phyloP scores from a whole-genome alignment of 208 protist species.

The Angomonas desouzai region DNA sequence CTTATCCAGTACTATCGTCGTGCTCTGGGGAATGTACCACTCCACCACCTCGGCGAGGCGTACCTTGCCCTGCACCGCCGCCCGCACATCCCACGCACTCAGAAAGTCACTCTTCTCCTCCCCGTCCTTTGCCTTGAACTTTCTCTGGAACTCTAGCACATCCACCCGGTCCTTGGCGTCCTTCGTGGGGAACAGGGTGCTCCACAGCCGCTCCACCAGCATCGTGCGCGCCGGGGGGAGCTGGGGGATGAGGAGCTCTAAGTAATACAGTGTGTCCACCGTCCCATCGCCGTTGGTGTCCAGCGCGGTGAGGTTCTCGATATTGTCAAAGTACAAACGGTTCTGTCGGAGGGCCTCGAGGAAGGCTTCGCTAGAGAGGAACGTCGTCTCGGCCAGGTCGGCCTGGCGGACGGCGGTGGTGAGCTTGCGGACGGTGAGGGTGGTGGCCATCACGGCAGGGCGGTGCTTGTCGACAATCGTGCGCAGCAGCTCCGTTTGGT shows the following conservation, averaged over 20 bases:
- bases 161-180: constrained; percentile 40
- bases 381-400: constrained; percentile 28
- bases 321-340: constrained; percentile 66
- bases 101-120: constrained; percentile 71
- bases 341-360: constrained; percentile 38
- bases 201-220: constrained; percentile 81
- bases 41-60: constrained; percentile 53
- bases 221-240: constrained; percentile 51
- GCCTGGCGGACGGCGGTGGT: constrained; percentile 34
- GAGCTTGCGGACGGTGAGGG: constrained; percentile 29
- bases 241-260: constrained; percentile 42
- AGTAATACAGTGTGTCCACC: constrained; percentile 69
- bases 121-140: constrained; percentile 49
- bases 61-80: constrained; percentile 37
- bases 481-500: constrained; percentile 28
- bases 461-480: constrained; percentile 43
- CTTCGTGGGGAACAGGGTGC: constrained; percentile 41
- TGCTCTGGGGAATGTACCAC: constrained; percentile 73
- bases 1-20: constrained; percentile 43
- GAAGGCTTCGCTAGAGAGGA: constrained; percentile 47
- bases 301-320: constrained; percentile 34
- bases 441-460: constrained; percentile 27
- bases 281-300: constrained; percentile 75
- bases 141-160: constrained; percentile 54
- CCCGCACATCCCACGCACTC: constrained; percentile 72